Base-by-base conservation (phyloP, 139 green algal genomes). In the Astrephomene gubernaculifera region DNA sequence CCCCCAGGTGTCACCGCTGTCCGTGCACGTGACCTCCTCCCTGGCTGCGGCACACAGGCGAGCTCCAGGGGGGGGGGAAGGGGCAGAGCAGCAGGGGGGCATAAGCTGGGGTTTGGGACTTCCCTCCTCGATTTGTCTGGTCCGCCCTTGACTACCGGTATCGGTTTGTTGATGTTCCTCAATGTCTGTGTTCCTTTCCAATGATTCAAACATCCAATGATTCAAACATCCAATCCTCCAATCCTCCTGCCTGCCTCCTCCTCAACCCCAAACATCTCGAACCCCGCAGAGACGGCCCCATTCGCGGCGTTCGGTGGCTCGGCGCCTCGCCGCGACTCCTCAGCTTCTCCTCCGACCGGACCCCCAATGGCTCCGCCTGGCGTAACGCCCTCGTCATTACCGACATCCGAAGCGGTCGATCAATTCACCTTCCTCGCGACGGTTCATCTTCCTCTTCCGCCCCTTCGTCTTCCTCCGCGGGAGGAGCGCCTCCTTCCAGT, bases 291-390 rank as follows among this genome's bases (percentile, higher is more conserved):
- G 73, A 73, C 53, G 86, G 29, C 19, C 31, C 71, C 21, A 71
- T 89, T 35, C 70, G 89, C 14, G 92, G 94, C 21, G 80, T 97
- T 57, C 72, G 90, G 17, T 98, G 95, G 95, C 86, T 98, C 79
- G 95, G 95, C 27, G n/a, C 73, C 35, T 82, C 85, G 0, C 87
- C 94, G 1, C 86, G 91, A n/a, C 63, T 96, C 17, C 89, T 93
- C 41, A 92, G 88, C 25, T 95, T 93, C 90, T 91, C 73, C 82
- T 92, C 54, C 44, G 92, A 96, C 52, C 90, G 90, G 39, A 60
- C 57, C 25, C 38, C 75, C 17, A 71, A 85, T 54, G 87, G 86
- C 64, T 25, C 6, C n/a, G n/a, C n/a, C 33, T 94, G 81, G 83
- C 76, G 83, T 41, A 97, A 97, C 87, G 86, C 44, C 9, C 68